Conservation (phyloP, 2,329 filamentous ascomycete genomes). For the Rutstroemia sp. region DNA sequence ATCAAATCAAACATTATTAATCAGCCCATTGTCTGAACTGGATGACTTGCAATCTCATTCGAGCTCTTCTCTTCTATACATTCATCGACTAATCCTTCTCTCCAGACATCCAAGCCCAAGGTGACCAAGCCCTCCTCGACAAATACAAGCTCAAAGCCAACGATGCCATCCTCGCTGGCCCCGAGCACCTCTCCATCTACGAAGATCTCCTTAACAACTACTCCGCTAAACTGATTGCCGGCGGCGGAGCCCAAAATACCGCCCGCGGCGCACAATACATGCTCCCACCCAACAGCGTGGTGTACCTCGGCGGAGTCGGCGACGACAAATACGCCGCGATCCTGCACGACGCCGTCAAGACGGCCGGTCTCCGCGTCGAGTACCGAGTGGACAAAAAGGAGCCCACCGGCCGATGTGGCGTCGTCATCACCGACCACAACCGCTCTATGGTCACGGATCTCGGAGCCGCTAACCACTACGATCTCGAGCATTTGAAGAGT, state of each 20-base stretch:
- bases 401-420: slow-evolving; percentile 89
- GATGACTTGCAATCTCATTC: neutral
- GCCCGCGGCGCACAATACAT: slow-evolving; percentile 96
- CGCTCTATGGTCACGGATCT: slow-evolving; percentile 92
- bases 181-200: slow-evolving; percentile 82
- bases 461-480: slow-evolving; percentile 94
- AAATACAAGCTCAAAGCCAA: slow-evolving; percentile 95
- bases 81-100: slow-evolving; percentile 4
- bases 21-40: neutral
- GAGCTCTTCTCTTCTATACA: neutral
- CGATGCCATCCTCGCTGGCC: slow-evolving; percentile 93
- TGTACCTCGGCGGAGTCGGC: slow-evolving; percentile 90
- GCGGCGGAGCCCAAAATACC: slow-evolving; percentile 95
- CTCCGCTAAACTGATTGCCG: slow-evolving; percentile 89
- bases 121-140: slow-evolving; percentile 74
- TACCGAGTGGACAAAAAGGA: slow-evolving; percentile 83
- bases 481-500: slow-evolving; percentile 84
- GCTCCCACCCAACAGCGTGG: slow-evolving; percentile 78
- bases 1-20: neutral
- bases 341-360: slow-evolving; percentile 75
- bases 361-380: slow-evolving; percentile 85
- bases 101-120: slow-evolving; percentile 81
- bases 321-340: slow-evolving; percentile 93
- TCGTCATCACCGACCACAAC: slow-evolving; percentile 95
- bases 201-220: slow-evolving; percentile 91